phyloP scores from a whole-genome alignment of 2,329 filamentous ascomycete species.

The Penicillium hordei region DNA sequence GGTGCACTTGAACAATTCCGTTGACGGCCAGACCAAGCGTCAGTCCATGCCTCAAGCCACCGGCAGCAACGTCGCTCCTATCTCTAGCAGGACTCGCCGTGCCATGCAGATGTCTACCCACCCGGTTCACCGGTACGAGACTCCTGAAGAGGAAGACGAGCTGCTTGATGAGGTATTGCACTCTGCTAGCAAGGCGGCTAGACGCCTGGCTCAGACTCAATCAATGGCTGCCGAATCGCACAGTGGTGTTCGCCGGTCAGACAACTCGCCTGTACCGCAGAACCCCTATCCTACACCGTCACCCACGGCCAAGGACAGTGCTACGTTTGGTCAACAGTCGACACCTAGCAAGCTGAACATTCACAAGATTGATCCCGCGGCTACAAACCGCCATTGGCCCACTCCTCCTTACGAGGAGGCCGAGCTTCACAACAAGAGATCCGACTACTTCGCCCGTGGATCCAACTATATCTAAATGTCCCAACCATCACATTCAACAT shows the following conservation, averaged over 20 bases:
- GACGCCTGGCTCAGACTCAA: conserved; percentile 60
- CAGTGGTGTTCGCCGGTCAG: conserved; percentile 51
- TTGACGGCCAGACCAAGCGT: conserved; percentile 35
- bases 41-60: conserved; percentile 42
- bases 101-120: conserved; percentile 69
- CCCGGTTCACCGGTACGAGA: conserved; percentile 82
- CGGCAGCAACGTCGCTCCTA: conserved; percentile 47
- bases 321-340: conserved; percentile 64
- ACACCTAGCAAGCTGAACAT: conserved; percentile 62
- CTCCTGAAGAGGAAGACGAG: conserved; percentile 94
- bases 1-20: conserved; percentile 35
- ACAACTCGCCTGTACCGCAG: conserved; percentile 33
- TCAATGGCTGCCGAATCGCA: conserved; percentile 48
- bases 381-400: conserved; percentile 73
- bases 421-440: conserved; percentile 83
- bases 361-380: conserved; percentile 53
- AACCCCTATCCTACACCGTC: conserved; percentile 70
- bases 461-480: conserved; percentile 37
- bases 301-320: conserved; percentile 79
- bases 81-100: conserved; percentile 77
- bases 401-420: conserved; percentile 93
- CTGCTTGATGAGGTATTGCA: conserved; percentile 84
- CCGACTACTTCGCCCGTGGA: conserved; percentile 75
- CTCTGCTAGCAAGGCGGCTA: conserved; percentile 73
- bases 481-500: conserved; percentile 16